Conservation (phyloP, 495 filamentous ascomycete species). For the Choiromyces venosus region DNA sequence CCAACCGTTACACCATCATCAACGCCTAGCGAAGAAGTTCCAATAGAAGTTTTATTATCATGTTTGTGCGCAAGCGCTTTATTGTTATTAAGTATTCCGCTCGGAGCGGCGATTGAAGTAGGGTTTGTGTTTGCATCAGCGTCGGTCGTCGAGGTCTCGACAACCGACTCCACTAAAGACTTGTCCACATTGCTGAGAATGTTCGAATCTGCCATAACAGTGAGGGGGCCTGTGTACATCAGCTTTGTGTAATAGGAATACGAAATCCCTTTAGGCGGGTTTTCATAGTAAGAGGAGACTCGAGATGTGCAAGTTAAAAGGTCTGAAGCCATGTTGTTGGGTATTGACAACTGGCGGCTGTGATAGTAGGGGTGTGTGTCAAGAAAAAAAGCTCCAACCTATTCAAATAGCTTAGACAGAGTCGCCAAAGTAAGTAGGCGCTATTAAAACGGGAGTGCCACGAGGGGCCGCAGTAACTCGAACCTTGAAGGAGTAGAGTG, state of each 20-base stretch:
- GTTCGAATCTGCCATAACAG: constrained; percentile 77
- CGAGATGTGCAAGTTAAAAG: constrained; percentile 11
- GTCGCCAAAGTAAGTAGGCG: constrained; percentile 36
- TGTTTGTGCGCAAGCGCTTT: constrained; percentile 18
- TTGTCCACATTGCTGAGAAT: constrained; percentile 72
- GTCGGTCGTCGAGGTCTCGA: constrained; percentile 66
- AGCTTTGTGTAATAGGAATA: constrained; percentile 22
- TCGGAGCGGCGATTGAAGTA: constrained; percentile 48
- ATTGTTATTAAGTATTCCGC: constrained; percentile 37
- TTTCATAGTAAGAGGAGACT: constrained; percentile 11
- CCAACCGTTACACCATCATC: neutral
- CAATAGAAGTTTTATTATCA: constrained; percentile 21
- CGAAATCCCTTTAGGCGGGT: neutral
- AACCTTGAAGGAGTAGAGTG: neutral
- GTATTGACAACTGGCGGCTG: neutral
- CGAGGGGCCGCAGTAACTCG: constrained; percentile 19
- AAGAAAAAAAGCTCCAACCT: constrained; percentile 33
- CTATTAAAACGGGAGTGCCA: constrained; percentile 21
- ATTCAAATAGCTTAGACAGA: constrained; percentile 39
- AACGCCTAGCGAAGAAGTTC: neutral
- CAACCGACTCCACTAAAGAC: constrained; percentile 64
- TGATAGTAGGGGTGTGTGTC: neutral
- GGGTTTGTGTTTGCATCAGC: constrained; percentile 61
- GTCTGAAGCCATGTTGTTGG: neutral
- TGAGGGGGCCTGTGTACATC: constrained; percentile 52